Base-by-base conservation (phyloP, 352 stramenopile genomes). In the Thalassiosira oceanica region DNA sequence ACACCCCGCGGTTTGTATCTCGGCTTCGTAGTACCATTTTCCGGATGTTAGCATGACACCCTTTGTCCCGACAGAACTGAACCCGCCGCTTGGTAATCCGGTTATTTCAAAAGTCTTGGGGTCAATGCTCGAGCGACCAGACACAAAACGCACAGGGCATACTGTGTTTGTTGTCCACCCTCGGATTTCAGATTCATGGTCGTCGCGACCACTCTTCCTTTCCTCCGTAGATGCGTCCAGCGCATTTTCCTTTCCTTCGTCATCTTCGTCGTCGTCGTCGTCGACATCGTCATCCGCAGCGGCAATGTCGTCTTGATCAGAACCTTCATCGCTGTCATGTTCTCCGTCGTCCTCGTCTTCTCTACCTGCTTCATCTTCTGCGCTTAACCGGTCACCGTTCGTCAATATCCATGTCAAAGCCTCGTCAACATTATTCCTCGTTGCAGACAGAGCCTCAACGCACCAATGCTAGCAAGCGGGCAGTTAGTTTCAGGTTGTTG, bases 11-110 rank as follows among this genome's bases (percentile, higher is more conserved):
- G 84, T 91, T 54, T 83, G 58, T 11, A 93, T 76, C 43, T 86
- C 75, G 24, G 74, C 77, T 72, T 93, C 86, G 64, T 93, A 93
- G 56, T 93, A 93, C 82, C 84, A 93, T 70, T 89, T 90, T 31
- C 84, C 84, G 52, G 57, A 65, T 33, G 76, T 86, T 8, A 92
- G 54, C 0, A 92, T 56, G 8, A 90, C 61, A 24, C 85, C 85
- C 74, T 89, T 90, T 0, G 83, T 88, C 33, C 83, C 83, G 50
- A 93, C 84, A 56, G 81, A 90, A 36, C 78, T 83, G 55, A 91
- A 91, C 26, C 84, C 86, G 51, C 84, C 84, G 61, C 73, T 79
- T 20, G 80, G 77, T 41, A 89, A 66, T 16, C 84, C 86, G 16
- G 80, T 86, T 24, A 93, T 68, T 58, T 80, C 57, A 4, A 90